Evolutionary conservation across 768 basidiomycete genomes (phyloP).

Genomic region (Termitomyces sp.): DNA sequence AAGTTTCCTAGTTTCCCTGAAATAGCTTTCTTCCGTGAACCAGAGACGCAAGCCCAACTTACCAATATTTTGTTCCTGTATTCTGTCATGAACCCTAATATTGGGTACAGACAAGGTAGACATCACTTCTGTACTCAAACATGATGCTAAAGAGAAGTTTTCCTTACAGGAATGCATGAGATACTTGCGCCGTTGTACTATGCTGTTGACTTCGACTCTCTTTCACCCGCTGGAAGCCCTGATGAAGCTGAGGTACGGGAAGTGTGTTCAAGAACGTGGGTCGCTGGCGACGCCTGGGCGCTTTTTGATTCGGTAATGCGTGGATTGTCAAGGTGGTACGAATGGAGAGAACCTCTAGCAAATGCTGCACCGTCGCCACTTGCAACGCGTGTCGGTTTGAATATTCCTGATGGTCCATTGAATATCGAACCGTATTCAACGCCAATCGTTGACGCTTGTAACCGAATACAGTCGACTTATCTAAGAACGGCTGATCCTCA

Average conservation of each 20-base stretch:
- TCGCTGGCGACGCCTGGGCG: constrained; percentile 84
- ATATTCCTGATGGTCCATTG: constrained; percentile 38
- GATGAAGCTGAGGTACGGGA: constrained; percentile 40
- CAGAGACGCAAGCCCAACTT: constrained; percentile 69
- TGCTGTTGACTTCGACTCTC: constrained; percentile 78
- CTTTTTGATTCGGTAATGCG: constrained; percentile 81
- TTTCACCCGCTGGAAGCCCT: constrained; percentile 30
- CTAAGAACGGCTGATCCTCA: constrained; percentile 76
- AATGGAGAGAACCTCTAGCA: constrained; percentile 49
- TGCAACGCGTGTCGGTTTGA: constrained; percentile 36
- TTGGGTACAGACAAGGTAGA: constrained; percentile 85
- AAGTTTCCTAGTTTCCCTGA: constrained; percentile 78
- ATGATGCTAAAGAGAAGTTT: background rate
- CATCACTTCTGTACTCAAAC: background rate
- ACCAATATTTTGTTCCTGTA: constrained; percentile 88
- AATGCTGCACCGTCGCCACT: constrained; percentile 26
- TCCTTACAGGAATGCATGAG: constrained; percentile 84
- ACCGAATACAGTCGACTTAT: constrained; percentile 67
- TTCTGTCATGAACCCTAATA: constrained; percentile 67
- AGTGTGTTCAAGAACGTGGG: constrained; percentile 60
- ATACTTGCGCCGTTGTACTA: constrained; percentile 84
- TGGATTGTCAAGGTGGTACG: constrained; percentile 71
- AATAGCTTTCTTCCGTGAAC: constrained; percentile 79
- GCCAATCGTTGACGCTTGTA: constrained; percentile 83
- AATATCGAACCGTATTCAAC: constrained; percentile 64